These are phyloP conservation scores for Neopestalotiopsis clavispora DNA, from an alignment of 2,329 filamentous ascomycete genomes.

Conservation along the genomic window DNA sequence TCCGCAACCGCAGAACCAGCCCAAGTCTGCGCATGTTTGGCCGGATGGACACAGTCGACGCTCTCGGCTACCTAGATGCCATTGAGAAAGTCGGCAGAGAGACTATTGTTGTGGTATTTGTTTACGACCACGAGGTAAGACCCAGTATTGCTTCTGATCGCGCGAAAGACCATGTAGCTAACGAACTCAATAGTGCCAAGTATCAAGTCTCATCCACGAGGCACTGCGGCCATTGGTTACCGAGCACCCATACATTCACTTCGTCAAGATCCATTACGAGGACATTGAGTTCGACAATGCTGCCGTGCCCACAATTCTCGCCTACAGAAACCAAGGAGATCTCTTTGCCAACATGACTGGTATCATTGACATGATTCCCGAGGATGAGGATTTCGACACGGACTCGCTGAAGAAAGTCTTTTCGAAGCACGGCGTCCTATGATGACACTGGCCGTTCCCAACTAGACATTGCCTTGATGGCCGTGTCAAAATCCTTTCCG, in stretches of 20 bases:
- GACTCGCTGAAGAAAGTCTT: conserved; percentile 58
- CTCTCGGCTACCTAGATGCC: conserved; percentile 90
- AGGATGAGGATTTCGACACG: conserved; percentile 63
- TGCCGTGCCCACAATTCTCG: conserved; percentile 84
- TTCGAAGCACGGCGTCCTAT: conserved; percentile 57
- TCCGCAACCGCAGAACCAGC: conserved; percentile 71
- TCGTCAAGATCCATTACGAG: conserved; percentile 88
- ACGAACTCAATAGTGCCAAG: conserved; percentile 66
- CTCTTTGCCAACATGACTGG: conserved; percentile 90
- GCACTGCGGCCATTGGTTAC: conserved; percentile 78
- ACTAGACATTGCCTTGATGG: background rate
- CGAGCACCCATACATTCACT: conserved; percentile 74
- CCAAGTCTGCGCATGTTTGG: conserved; percentile 82
- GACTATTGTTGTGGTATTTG: conserved; percentile 88
- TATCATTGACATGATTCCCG: conserved; percentile 83
- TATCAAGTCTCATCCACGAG: conserved; percentile 79
- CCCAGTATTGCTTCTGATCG: background rate
- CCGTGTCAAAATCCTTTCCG: background rate
- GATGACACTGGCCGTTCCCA: conserved; percentile 21
- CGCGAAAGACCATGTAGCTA: conserved; percentile 19
- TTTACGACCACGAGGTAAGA: conserved; percentile 85
- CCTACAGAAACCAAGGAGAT: conserved; percentile 85
- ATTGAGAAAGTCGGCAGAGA: conserved; percentile 87
- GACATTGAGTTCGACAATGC: conserved; percentile 95
- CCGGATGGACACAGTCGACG: conserved; percentile 82